A percentile compares a stretch with the other conserved stretches of the same genome.
These are phyloP conservation scores for Ceriops decandra DNA, from an alignment of 345 rosid genomes.

Conservation along the genomic window DNA sequence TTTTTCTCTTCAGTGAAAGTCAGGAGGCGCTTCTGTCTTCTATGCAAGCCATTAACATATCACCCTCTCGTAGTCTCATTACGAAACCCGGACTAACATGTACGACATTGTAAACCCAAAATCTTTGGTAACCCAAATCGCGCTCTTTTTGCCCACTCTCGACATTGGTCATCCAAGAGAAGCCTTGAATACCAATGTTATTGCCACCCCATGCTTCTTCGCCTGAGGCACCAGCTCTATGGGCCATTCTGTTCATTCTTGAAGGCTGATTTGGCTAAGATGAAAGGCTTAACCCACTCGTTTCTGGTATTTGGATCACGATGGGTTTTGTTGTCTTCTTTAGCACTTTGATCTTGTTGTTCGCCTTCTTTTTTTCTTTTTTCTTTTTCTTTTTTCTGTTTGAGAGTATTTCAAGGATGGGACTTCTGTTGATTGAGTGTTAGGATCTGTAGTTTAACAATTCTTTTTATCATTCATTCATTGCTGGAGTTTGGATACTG, in stretches of 20 bases:
- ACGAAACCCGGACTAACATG: not conserved
- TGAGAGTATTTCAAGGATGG: not conserved
- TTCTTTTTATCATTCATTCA: too few species aligned
- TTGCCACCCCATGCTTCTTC: slow-evolving; percentile 46
- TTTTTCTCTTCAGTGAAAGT: not conserved
- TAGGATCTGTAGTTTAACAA: not conserved
- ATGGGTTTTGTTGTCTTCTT: not conserved
- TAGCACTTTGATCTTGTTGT: not conserved
- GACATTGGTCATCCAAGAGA: slow-evolving; percentile 14
- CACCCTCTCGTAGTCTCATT: slow-evolving; percentile 19
- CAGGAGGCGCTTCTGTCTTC: slow-evolving; percentile 40
- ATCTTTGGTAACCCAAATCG: slow-evolving; percentile 30
- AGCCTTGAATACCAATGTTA: slow-evolving; percentile 15
- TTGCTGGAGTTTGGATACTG: too few species aligned
- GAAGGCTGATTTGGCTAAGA: slow-evolving; percentile 76
- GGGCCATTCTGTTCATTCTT: slow-evolving; percentile 87
- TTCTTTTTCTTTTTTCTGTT: not conserved
- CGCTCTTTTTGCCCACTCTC: slow-evolving; percentile 18
- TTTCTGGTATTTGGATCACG: slow-evolving; percentile 45
- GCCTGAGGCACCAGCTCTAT: slow-evolving; percentile 67
- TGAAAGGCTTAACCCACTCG: slow-evolving; percentile 67
- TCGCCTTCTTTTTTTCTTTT: not conserved
- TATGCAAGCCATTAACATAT: slow-evolving; percentile 29
- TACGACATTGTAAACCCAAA: slow-evolving; percentile 4
- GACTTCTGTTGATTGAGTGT: not conserved